Evolutionary conservation across 345 rosid genomes (phyloP).

Genomic region (Noccaea caerulescens): DNA sequence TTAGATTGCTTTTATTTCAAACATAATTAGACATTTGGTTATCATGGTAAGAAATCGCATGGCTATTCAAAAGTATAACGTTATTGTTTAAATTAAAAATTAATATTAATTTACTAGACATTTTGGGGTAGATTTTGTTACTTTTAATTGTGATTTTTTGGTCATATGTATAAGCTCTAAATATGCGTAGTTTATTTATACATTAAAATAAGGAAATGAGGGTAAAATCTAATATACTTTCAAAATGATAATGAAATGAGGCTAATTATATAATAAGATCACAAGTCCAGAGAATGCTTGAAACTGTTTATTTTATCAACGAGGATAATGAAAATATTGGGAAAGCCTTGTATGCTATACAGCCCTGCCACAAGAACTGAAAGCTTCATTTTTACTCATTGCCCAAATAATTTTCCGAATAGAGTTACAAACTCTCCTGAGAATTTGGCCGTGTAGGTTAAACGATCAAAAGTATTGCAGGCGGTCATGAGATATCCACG

Average conservation of each 20-base stretch:
- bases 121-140: neutral
- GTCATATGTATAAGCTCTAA: neutral
- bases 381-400: constrained; percentile 4
- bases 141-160: constrained; percentile 1
- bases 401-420: constrained; percentile 12
- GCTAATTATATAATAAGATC: neutral
- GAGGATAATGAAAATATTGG: neutral
- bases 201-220: neutral
- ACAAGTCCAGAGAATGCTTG: neutral
- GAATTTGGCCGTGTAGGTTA: too few relatives aligned
- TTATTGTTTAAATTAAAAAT: neutral
- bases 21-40: neutral
- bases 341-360: neutral
- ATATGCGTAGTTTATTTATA: neutral
- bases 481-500: constrained; percentile 19
- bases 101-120: neutral
- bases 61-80: neutral
- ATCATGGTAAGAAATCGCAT: constrained; percentile 7
- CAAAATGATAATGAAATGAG: neutral
- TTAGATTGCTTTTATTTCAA: constrained; percentile 8
- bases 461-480: too few relatives aligned
- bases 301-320: constrained; percentile 5
- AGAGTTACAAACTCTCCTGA: constrained; percentile 9
- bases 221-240: neutral
- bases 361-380: constrained; percentile 2